phyloP scores from a whole-genome alignment of 2,329 filamentous ascomycete species.

The Pseudogymnoascus sp. region DNA sequence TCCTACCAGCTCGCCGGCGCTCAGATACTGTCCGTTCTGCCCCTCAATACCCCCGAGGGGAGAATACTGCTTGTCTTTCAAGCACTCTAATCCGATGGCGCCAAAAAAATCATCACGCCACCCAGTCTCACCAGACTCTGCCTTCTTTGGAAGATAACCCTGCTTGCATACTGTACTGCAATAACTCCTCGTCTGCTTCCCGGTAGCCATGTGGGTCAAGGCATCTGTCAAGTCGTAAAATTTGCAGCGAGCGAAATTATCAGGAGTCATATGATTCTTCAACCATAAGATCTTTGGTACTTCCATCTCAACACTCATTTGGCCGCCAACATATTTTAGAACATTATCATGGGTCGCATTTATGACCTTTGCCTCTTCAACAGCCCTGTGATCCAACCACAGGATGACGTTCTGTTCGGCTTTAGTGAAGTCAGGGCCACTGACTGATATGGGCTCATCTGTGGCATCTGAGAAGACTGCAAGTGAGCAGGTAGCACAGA shows the following conservation, averaged over 20 bases:
- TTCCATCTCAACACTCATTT: conserved; percentile 99
- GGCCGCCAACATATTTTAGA: conserved; percentile 90
- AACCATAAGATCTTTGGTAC: conserved; percentile 97
- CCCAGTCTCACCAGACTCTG: conserved; percentile 93
- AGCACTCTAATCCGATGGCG: conserved; percentile 75
- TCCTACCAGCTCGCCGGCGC: conserved; percentile 85
- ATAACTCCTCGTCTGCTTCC: conserved; percentile 83
- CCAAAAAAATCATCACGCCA: conserved; percentile 95
- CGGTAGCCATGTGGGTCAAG: conserved; percentile 87
- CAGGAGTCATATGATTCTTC: conserved; percentile 94
- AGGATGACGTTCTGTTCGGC: conserved; percentile 92
- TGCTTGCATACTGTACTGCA: conserved; percentile 98
- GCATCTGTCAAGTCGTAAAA: conserved; percentile 95
- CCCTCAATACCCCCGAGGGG: conserved; percentile 90
- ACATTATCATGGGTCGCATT: conserved; percentile 89
- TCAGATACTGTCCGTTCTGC: conserved; percentile 87
- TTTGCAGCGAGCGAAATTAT: conserved; percentile 86
- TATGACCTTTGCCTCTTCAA: conserved; percentile 85
- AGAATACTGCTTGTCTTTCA: conserved; percentile 80
- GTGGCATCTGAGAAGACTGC: conserved; percentile 84
- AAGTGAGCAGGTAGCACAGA: conserved; percentile 97
- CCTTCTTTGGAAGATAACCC: conserved; percentile 90
- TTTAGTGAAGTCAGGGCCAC: conserved; percentile 74
- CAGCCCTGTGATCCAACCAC: conserved; percentile 92
- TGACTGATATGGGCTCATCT: conserved; percentile 84